Evolutionary conservation across 2,329 filamentous ascomycete genomes (phyloP).

Genomic region (Fusarium sulawesiense): DNA sequence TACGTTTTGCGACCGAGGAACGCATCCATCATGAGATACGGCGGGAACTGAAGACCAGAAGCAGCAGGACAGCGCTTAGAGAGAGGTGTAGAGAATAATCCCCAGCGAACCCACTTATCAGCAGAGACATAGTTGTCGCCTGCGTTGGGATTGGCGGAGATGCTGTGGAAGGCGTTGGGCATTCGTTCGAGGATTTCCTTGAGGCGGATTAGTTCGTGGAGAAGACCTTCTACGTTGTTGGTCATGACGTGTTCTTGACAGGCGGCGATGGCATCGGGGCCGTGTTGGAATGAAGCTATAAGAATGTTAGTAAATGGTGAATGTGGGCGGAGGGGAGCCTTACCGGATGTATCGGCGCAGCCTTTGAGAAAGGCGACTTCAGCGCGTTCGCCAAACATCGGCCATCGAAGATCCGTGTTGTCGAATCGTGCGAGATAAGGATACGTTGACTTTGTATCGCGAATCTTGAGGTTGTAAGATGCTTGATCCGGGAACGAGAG

Average conservation of each 20-base stretch:
- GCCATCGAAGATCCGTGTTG: conserved; percentile 65
- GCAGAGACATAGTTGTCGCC: conserved; percentile 63
- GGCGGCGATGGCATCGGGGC: conserved; percentile 62
- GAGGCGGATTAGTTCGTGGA: conserved; percentile 62
- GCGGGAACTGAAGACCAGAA: conserved; percentile 63
- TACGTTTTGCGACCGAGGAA: conserved; percentile 61
- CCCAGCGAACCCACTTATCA: conserved; percentile 63
- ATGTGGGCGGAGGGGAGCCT: rapidly evolving
- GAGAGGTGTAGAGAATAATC: conserved; percentile 62
- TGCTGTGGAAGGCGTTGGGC: conserved; percentile 65
- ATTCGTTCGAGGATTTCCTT: conserved; percentile 66
- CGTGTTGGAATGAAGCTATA: conserved; percentile 60
- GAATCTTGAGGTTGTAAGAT: conserved; percentile 64
- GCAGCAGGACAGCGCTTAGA: conserved; percentile 63
- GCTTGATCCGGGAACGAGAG: conserved; percentile 65
- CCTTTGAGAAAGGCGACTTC: conserved; percentile 65
- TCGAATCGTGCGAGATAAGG: conserved; percentile 65
- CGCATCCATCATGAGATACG: conserved; percentile 66
- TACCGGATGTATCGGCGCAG: conserved; percentile 57
- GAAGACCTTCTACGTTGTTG: conserved; percentile 60
- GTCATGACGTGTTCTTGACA: conserved; percentile 67
- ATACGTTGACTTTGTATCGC: conserved; percentile 59
- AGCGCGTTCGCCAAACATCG: conserved; percentile 63
- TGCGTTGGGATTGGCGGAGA: conserved; percentile 63
- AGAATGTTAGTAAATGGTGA: neutral